These are phyloP conservation scores for Combretum micranthum DNA, from an alignment of 345 rosid species.

Conservation along the genomic window DNA sequence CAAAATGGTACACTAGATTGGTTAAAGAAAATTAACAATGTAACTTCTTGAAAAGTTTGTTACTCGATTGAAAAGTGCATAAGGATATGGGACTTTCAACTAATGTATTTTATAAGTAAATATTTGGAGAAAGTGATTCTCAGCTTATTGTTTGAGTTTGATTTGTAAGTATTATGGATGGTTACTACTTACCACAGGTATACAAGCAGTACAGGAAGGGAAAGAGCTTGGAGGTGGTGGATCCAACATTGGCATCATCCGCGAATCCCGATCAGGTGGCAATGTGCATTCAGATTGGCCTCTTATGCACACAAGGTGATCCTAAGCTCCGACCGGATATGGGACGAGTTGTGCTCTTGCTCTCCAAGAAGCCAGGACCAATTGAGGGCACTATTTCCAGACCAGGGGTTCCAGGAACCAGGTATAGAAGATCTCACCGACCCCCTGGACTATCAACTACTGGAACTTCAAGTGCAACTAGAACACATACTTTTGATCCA, in stretches of 20 bases:
- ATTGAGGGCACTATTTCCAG: conserved; percentile 50
- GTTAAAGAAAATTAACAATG: too few species aligned
- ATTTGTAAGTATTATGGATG: background rate
- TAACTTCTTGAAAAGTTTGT: too few species aligned
- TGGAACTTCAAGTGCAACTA: conserved; percentile 28
- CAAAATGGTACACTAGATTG: too few species aligned
- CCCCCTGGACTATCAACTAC: conserved; percentile 32
- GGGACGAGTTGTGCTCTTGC: conserved; percentile 56
- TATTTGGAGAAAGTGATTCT: too few species aligned
- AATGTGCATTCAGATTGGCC: conserved; percentile 67
- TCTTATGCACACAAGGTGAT: conserved; percentile 82
- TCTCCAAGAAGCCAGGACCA: conserved; percentile 53
- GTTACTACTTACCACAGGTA: conserved; percentile 33
- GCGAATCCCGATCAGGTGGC: conserved; percentile 47
- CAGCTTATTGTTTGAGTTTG: conserved; percentile 3
- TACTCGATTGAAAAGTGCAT: too few species aligned
- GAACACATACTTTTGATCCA: conserved; percentile 37
- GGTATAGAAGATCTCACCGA: conserved; percentile 54
- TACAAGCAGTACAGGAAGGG: conserved; percentile 66
- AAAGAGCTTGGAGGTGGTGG: conserved; percentile 60
- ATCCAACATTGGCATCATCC: conserved; percentile 43
- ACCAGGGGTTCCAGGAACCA: conserved; percentile 64
- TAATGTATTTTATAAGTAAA: too few species aligned
- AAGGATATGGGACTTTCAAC: too few species aligned
- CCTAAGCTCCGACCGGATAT: conserved; percentile 60